Evolutionary conservation across 2,329 filamentous ascomycete genomes (phyloP).

Genomic region (Rasamsonia emersonii): DNA sequence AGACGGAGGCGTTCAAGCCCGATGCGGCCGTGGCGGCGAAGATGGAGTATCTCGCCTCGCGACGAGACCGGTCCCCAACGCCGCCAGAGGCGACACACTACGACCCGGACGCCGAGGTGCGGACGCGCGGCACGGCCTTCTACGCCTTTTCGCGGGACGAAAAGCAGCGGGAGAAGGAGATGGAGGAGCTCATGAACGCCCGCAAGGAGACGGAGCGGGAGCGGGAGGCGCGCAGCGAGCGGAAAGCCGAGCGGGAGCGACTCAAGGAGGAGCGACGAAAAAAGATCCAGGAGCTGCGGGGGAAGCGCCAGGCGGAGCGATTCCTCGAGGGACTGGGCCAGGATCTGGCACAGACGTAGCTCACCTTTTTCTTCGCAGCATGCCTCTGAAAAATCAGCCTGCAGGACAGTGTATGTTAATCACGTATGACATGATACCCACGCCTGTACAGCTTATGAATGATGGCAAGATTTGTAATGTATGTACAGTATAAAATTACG

Average conservation of each 20-base stretch:
- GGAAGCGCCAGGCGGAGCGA: slow-evolving; percentile 60
- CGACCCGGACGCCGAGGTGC: slow-evolving; percentile 71
- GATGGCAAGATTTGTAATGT: no score
- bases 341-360: slow-evolving; percentile 20
- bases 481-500: no score
- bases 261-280: slow-evolving; percentile 53
- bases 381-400: no score
- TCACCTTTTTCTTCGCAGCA: neutral
- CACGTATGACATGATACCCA: no score
- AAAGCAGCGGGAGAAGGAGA: slow-evolving; percentile 59
- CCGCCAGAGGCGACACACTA: slow-evolving; percentile 78
- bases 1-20: slow-evolving; percentile 72
- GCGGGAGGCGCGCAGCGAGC: slow-evolving; percentile 48
- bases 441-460: no score
- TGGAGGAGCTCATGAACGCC: slow-evolving; percentile 62
- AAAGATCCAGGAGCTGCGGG: slow-evolving; percentile 43
- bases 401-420: no score
- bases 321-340: slow-evolving; percentile 58
- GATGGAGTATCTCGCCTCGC: slow-evolving; percentile 71
- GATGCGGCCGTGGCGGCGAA: slow-evolving; percentile 54
- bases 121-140: slow-evolving; percentile 83
- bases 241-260: slow-evolving; percentile 49
- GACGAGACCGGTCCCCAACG: slow-evolving; percentile 69
- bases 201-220: slow-evolving; percentile 59
- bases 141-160: slow-evolving; percentile 79